Conservation (phyloP, 1,284 basidiomycete genomes). For the Albatrellus sp. region DNA sequence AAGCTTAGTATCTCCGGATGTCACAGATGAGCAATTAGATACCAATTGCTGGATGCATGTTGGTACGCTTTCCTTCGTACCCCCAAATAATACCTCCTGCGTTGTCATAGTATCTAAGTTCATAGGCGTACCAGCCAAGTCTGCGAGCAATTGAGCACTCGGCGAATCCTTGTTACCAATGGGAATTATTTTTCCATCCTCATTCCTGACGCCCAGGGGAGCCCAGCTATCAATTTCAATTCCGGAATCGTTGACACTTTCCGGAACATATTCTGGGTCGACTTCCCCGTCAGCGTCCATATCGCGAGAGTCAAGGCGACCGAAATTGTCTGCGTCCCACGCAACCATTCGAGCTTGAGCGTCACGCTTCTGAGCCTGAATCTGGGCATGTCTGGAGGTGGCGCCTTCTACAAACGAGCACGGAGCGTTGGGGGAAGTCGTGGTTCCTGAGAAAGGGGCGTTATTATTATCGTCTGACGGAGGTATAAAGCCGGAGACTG, state of each 20-base stretch:
- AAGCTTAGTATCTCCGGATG: no score
- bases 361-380: constrained; percentile 38
- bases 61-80: constrained; percentile 39
- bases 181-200: constrained; percentile 19
- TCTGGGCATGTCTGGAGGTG: constrained; percentile 35
- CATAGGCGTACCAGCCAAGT: constrained; percentile 1
- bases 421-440: constrained; percentile 21
- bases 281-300: constrained; percentile 19
- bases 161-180: not conserved
- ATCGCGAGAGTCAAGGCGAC: constrained; percentile 14
- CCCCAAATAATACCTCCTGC: constrained; percentile 35
- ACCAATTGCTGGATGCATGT: constrained; percentile 47
- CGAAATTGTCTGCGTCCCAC: constrained; percentile 29
- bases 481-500: constrained; percentile 62
- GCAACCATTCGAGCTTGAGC: constrained; percentile 28
- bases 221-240: constrained; percentile 11
- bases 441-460: constrained; percentile 40
- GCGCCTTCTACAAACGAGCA: constrained; percentile 47
- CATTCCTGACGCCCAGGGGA: constrained; percentile 21
- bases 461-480: constrained; percentile 43
- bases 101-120: constrained; percentile 12
- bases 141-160: not conserved
- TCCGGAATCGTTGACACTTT: constrained; percentile 8
- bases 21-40: not conserved
- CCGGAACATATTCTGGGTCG: constrained; percentile 15